Percentiles rank a stretch among this genome's conserved stretches.
Evolutionary conservation across 805 yeast species (phyloP).

Genomic region (Schwanniomyces vanrijiae): DNA sequence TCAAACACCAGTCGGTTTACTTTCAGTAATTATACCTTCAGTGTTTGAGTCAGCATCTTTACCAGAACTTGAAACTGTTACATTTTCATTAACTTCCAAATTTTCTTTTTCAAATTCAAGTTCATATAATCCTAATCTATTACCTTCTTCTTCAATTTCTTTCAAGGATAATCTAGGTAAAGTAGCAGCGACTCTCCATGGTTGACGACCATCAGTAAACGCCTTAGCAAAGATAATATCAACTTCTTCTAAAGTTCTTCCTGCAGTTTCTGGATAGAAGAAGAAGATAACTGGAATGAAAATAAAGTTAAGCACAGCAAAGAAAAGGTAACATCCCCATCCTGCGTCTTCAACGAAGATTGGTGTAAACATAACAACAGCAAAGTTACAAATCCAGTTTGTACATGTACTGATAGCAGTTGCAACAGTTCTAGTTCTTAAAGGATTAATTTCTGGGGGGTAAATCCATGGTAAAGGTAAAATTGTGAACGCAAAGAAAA

Average conservation of each 20-base stretch:
- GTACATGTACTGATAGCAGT: slow-evolving; percentile 45
- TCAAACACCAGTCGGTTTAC: slow-evolving; percentile 5
- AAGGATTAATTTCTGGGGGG: slow-evolving; percentile 48
- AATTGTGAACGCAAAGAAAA: slow-evolving; percentile 44
- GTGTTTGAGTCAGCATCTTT: slow-evolving; percentile 7
- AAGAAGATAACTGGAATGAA: slow-evolving; percentile 42
- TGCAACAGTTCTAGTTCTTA: slow-evolving; percentile 47
- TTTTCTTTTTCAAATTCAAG: slow-evolving; percentile 42
- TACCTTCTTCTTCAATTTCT: slow-evolving; percentile 63
- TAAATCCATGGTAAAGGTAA: slow-evolving; percentile 48
- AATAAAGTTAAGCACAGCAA: slow-evolving; percentile 36
- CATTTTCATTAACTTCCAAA: slow-evolving; percentile 26
- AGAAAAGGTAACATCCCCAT: slow-evolving; percentile 45
- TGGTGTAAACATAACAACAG: slow-evolving; percentile 48
- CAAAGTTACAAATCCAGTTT: slow-evolving; percentile 45
- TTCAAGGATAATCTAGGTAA: slow-evolving; percentile 57
- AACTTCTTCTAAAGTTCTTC: slow-evolving; percentile 45
- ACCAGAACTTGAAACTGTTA: slow-evolving; percentile 15
- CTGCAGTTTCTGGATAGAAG: slow-evolving; percentile 48
- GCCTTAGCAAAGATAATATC: slow-evolving; percentile 66
- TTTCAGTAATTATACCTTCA: slow-evolving; percentile 2
- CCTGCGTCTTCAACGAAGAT: slow-evolving; percentile 35
- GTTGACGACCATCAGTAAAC: slow-evolving; percentile 53
- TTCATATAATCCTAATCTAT: slow-evolving; percentile 54
- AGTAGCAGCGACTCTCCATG: slow-evolving; percentile 63